Percentiles rank a stretch among this genome's conserved stretches.
These are phyloP conservation scores for Naganishia onofrii DNA, from an alignment of 768 basidiomycete species.

Conservation along the genomic window DNA sequence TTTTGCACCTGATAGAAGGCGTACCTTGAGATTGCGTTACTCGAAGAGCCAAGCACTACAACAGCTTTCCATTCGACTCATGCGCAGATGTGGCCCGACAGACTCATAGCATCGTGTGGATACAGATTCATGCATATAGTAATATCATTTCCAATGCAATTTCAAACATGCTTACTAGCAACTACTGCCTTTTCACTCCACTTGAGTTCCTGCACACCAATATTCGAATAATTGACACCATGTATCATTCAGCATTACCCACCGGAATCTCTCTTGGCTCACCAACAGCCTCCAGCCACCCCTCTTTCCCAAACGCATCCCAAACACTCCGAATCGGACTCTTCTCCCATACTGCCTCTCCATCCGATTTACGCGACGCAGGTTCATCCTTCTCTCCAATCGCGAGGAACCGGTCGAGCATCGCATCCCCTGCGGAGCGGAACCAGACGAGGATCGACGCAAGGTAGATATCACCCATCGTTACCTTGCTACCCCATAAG, in stretches of 20 bases:
- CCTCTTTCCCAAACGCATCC: slow-evolving; percentile 12
- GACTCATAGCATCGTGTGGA: too few species aligned
- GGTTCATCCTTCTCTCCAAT: slow-evolving; percentile 14
- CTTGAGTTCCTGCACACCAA: too few species aligned
- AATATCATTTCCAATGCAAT: too few species aligned
- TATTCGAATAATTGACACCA: too few species aligned
- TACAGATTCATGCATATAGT: too few species aligned
- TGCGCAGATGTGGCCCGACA: too few species aligned
- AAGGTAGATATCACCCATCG: slow-evolving; percentile 27
- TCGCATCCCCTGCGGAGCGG: slow-evolving; percentile 1
- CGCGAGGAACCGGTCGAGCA: slow-evolving; percentile 20
- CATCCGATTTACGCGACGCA: not conserved
- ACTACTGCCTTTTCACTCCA: too few species aligned
- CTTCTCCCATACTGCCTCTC: slow-evolving; percentile 1
- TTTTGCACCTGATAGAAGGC: too few species aligned
- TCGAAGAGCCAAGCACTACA: too few species aligned
- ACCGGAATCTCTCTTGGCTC: slow-evolving; percentile 21
- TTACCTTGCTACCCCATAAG: slow-evolving; percentile 19
- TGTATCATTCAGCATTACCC: not conserved
- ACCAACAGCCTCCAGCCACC: slow-evolving; percentile 28
- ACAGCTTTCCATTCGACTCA: too few species aligned
- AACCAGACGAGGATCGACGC: slow-evolving; percentile 25
- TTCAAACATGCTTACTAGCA: too few species aligned
- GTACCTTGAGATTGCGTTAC: too few species aligned
- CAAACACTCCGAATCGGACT: slow-evolving; percentile 21